phyloP scores from a whole-genome alignment of 768 basidiomycete genomes.

The Collybiopsis confluens region DNA sequence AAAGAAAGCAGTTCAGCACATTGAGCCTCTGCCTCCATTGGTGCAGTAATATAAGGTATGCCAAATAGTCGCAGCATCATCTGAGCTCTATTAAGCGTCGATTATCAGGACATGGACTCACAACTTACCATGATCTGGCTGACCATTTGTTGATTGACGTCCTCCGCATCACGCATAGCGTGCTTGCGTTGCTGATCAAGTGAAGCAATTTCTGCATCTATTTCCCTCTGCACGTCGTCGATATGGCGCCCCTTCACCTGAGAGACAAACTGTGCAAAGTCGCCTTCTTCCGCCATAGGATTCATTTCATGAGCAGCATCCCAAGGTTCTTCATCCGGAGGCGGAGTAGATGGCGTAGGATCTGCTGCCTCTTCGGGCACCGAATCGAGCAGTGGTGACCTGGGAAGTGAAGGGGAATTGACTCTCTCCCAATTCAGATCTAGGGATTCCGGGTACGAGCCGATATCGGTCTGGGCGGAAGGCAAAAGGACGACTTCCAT shows the following conservation, averaged over 20 bases:
- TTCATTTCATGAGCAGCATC: slow-evolving; percentile 89
- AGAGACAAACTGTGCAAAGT: slow-evolving; percentile 90
- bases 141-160: slow-evolving; percentile 93
- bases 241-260: slow-evolving; percentile 86
- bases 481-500: slow-evolving; percentile 29
- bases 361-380: slow-evolving; percentile 15
- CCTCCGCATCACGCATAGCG: slow-evolving; percentile 91
- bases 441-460: background rate
- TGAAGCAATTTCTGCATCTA: slow-evolving; percentile 83
- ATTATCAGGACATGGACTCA: background rate
- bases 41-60: slow-evolving; percentile 97
- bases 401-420: background rate
- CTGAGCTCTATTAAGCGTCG: slow-evolving; percentile 31
- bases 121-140: slow-evolving; percentile 67
- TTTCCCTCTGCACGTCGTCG: slow-evolving; percentile 77
- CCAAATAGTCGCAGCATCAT: slow-evolving; percentile 90
- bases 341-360: slow-evolving; percentile 37
- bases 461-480: background rate
- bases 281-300: slow-evolving; percentile 71
- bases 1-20: slow-evolving; percentile 88
- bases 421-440: background rate
- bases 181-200: slow-evolving; percentile 82
- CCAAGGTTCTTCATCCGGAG: slow-evolving; percentile 42
- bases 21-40: slow-evolving; percentile 99
- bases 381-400: slow-evolving; percentile 17